Conservation (phyloP, 371 early-diverging fungal genomes). For the Syncephalastrum racemosum region DNA sequence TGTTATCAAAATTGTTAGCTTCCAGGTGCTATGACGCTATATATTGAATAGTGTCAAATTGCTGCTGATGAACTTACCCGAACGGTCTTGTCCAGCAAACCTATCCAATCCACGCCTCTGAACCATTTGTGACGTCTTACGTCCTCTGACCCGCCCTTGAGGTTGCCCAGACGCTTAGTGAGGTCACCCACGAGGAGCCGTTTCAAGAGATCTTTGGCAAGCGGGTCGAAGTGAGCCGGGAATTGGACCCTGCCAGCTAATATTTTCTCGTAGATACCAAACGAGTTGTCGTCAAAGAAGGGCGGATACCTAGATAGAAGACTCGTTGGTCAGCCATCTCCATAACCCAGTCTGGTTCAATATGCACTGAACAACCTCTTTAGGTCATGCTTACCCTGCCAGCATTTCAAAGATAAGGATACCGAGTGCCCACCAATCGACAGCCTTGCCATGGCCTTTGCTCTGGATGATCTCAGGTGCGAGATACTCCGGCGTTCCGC, state of each 20-base stretch:
- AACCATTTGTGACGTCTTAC: constrained; percentile 93
- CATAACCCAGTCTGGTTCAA: not conserved
- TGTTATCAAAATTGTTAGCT: not conserved
- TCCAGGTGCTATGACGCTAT: not conserved
- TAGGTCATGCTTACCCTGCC: constrained; percentile 63
- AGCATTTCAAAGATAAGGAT: constrained; percentile 96
- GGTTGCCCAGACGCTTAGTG: constrained; percentile 89
- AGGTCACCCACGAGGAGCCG: constrained; percentile 89
- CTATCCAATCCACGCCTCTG: constrained; percentile 81
- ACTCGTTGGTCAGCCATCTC: not conserved
- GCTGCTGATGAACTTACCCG: constrained; percentile 30
- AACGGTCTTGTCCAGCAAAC: constrained; percentile 67
- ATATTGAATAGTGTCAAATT: not conserved
- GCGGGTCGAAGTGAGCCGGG: constrained; percentile 88
- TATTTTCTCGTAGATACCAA: constrained; percentile 94
- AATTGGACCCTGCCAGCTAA: constrained; percentile 85
- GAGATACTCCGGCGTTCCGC: constrained; percentile 98
- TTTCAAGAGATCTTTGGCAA: constrained; percentile 92
- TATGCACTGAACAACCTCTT: not conserved
- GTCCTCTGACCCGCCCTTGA: constrained; percentile 72
- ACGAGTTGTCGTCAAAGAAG: constrained; percentile 95
- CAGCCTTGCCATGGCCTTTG: constrained; percentile 95
- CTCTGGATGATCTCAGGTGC: constrained; percentile 98
- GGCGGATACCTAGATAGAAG: constrained; percentile 74
- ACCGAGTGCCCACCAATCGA: constrained; percentile 99